These are phyloP conservation scores for Pythium phragmitis DNA, from an alignment of 352 stramenopile species.

Conservation along the genomic window DNA sequence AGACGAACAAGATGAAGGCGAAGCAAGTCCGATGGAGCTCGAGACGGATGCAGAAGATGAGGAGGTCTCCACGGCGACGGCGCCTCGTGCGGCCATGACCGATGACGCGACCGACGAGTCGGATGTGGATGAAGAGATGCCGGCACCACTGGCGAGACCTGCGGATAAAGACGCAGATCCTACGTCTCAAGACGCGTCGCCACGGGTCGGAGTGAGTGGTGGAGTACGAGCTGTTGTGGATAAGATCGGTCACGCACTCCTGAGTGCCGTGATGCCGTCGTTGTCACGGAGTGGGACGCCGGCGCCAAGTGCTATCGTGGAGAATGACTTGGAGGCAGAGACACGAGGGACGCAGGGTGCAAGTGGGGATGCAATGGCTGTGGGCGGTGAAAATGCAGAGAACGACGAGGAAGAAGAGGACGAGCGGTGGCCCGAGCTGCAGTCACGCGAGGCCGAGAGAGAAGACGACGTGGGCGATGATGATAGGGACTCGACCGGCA, in stretches of 20 bases:
- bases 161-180: neutral
- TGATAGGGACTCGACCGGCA: constrained; percentile 6
- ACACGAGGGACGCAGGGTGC: neutral
- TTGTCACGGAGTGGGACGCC: neutral
- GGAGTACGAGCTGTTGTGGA: neutral
- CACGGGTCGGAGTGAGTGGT: neutral
- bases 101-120: constrained; percentile 41
- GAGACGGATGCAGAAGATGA: constrained; percentile 3
- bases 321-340: constrained; percentile 3
- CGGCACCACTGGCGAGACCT: constrained; percentile 1
- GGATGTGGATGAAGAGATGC: constrained; percentile 68
- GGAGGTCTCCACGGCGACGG: constrained; percentile 23
- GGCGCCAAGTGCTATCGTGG: neutral
- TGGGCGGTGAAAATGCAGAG: constrained; percentile 4
- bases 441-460: neutral
- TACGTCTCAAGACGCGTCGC: neutral
- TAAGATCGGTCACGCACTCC: neutral
- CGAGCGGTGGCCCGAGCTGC: constrained; percentile 43
- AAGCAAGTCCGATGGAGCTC: neutral
- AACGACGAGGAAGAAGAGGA: constrained; percentile 13
- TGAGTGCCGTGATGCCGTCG: constrained; percentile 1
- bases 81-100: constrained; percentile 35
- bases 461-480: constrained; percentile 2
- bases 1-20: constrained; percentile 16
- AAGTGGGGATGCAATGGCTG: neutral